phyloP scores from a whole-genome alignment of 2,329 filamentous ascomycete species.

The Ophiostoma piceae region DNA sequence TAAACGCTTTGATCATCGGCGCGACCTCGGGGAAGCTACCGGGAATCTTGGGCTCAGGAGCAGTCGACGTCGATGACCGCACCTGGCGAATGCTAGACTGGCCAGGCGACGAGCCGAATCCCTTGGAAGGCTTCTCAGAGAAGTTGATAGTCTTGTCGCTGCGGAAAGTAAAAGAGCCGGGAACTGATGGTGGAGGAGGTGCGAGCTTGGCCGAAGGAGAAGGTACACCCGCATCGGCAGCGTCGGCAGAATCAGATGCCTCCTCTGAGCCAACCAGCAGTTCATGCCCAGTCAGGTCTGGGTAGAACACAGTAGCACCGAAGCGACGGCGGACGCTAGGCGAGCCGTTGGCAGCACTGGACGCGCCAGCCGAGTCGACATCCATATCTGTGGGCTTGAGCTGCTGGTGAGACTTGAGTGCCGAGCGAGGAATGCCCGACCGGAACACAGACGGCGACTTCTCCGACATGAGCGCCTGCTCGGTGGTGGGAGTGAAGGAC shows the following conservation, averaged over 20 bases:
- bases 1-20: conserved; percentile 30
- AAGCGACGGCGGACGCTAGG: conserved; percentile 24
- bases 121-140: conserved; percentile 42
- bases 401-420: conserved; percentile 34
- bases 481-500: conserved; percentile 69
- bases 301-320: conserved; percentile 44
- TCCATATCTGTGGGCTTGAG: conserved; percentile 4
- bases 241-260: background rate
- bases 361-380: background rate
- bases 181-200: conserved; percentile 39
- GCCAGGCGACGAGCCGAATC: conserved; percentile 54
- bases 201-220: conserved; percentile 18
- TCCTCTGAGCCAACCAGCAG: conserved; percentile 20
- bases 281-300: conserved; percentile 43
- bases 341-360: background rate
- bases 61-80: conserved; percentile 45
- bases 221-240: background rate
- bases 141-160: conserved; percentile 61
- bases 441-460: conserved; percentile 55
- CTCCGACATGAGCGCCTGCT: conserved; percentile 43
- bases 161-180: conserved; percentile 60
- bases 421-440: conserved; percentile 42
- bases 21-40: conserved; percentile 53
- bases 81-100: conserved; percentile 59
- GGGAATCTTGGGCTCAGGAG: conserved; percentile 32